Conservation (phyloP, 2,329 filamentous ascomycete genomes). For the Fusarium globosum region DNA sequence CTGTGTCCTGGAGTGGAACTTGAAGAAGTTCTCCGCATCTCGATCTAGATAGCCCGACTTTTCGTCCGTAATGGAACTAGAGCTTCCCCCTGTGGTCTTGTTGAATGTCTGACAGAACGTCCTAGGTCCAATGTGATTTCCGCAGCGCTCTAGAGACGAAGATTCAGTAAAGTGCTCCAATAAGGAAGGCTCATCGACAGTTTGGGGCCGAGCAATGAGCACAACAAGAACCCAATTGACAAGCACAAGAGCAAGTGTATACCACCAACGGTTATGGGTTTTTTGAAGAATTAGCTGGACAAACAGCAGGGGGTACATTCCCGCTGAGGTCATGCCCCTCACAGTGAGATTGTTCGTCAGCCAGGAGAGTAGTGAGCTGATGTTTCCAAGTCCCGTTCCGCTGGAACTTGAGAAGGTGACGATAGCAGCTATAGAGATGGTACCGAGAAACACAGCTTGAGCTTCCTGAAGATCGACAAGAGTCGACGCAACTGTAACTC, state of each 20-base stretch:
- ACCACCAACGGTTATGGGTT: background rate
- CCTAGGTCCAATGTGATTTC: background rate
- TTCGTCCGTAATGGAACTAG: accelerated
- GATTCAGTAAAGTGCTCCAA: background rate
- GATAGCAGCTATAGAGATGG: background rate
- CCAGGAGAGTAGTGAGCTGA: background rate
- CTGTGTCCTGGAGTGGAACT: background rate
- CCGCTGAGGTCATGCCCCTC: accelerated
- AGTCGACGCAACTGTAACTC: background rate
- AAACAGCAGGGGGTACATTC: background rate
- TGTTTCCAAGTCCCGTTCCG: background rate
- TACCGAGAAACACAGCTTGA: background rate
- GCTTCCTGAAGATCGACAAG: conserved; percentile 15
- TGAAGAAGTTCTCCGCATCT: background rate
- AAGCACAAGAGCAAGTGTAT: background rate
- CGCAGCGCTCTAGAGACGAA: background rate
- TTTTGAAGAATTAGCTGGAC: background rate
- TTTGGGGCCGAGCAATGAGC: background rate
- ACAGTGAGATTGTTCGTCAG: background rate
- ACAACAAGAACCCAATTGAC: background rate
- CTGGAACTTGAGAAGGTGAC: background rate
- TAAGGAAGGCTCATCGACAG: background rate
- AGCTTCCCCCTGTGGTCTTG: accelerated
- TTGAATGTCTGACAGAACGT: conserved; percentile 4
- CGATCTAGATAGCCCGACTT: accelerated